Percentiles rank a stretch among this genome's conserved stretches.
These are phyloP conservation scores for Geosmithia putterillii DNA, from an alignment of 2,329 filamentous ascomycete species.

Conservation along the genomic window DNA sequence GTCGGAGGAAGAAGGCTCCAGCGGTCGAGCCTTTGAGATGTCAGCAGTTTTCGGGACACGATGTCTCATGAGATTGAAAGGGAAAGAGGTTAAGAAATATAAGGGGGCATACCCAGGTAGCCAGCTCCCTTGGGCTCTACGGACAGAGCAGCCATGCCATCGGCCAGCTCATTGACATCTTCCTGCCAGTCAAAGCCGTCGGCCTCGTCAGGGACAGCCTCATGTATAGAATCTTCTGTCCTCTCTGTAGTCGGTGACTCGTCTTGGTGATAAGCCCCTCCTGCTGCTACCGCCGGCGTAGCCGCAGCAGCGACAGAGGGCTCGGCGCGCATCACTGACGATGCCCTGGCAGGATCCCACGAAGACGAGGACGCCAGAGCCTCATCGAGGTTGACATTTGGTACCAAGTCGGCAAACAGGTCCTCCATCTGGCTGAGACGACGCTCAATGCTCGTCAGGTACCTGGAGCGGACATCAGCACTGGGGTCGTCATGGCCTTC, in stretches of 20 bases:
- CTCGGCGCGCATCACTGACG: neutral
- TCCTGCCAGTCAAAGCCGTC: conserved; percentile 20
- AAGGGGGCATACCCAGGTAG: conserved; percentile 13
- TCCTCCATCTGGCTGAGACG: conserved; percentile 8
- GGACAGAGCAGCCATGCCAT: conserved; percentile 21
- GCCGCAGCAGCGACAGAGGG: neutral
- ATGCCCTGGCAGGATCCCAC: neutral
- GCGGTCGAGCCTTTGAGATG: conserved; percentile 12
- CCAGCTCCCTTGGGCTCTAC: conserved; percentile 20
- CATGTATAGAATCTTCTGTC: conserved; percentile 9
- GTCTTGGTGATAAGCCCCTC: neutral
- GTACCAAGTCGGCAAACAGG: conserved; percentile 9
- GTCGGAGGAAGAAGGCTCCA: conserved; percentile 16
- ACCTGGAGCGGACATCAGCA: conserved; percentile 4
- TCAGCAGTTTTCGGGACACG: neutral
- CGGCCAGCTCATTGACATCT: conserved; percentile 15
- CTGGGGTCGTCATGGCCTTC: neutral
- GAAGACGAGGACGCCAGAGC: conserved; percentile 5
- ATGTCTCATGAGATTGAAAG: too few species aligned
- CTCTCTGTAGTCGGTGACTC: neutral
- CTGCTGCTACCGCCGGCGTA: neutral
- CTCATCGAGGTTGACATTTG: conserved; percentile 10
- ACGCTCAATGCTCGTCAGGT: conserved; percentile 11
- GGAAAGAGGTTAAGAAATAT: neutral
- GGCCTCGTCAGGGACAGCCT: conserved; percentile 14